These are phyloP conservation scores for Aspergillus oerlinghausenensis DNA, from an alignment of 2,329 filamentous ascomycete genomes.

Conservation along the genomic window DNA sequence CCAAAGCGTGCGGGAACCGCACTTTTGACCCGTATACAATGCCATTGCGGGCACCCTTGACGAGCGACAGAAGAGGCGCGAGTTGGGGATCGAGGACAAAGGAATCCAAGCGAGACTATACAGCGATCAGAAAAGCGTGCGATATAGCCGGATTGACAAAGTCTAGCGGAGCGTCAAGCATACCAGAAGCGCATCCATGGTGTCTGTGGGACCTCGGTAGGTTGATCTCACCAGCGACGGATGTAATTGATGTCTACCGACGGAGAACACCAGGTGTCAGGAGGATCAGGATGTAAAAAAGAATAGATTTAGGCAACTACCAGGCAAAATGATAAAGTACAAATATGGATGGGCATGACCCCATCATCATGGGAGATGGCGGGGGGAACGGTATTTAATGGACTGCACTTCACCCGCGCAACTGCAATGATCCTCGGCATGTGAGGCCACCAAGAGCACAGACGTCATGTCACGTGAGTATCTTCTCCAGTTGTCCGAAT, in stretches of 20 bases:
- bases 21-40: slow-evolving; percentile 96
- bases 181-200: slow-evolving; percentile 36
- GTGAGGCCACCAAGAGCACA: slow-evolving; percentile 28
- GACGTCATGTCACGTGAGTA: slow-evolving; percentile 33
- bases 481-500: not conserved
- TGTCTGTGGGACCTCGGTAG: slow-evolving; percentile 26
- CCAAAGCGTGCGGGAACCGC: slow-evolving; percentile 94
- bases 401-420: slow-evolving; percentile 19
- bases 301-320: slow-evolving; percentile 4
- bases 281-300: slow-evolving; percentile 10
- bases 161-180: slow-evolving; percentile 3
- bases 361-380: slow-evolving; percentile 4
- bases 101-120: slow-evolving; percentile 65
- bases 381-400: slow-evolving; percentile 25
- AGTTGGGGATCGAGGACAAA: slow-evolving; percentile 78
- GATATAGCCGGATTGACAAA: slow-evolving; percentile 1
- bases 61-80: slow-evolving; percentile 74
- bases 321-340: not conserved
- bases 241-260: slow-evolving; percentile 6
- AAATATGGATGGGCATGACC: not conserved
- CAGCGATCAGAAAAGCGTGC: slow-evolving; percentile 3
- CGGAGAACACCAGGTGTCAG: slow-evolving; percentile 4
- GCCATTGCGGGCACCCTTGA: slow-evolving; percentile 95
- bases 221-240: slow-evolving; percentile 9
- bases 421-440: slow-evolving; percentile 36